phyloP scores from a whole-genome alignment of 169 alveolate species.

The Neospora caninum region DNA sequence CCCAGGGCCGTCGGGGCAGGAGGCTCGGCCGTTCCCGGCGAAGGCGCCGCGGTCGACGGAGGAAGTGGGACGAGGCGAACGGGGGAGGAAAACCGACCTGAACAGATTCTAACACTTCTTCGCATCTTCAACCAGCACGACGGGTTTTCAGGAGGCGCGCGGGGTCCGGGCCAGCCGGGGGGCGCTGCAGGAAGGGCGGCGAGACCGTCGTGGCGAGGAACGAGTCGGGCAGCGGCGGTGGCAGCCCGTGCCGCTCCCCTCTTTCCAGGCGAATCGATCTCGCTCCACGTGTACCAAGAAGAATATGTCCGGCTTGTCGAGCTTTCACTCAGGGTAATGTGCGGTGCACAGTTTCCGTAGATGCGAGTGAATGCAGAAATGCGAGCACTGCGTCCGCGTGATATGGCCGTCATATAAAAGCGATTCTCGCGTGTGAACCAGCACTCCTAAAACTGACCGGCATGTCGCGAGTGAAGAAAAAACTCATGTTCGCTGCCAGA shows the following conservation, averaged over 20 bases:
- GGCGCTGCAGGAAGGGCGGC: neutral
- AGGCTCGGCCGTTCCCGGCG: neutral
- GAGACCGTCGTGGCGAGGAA: neutral
- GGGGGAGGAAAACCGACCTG: neutral
- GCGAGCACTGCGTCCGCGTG: too few relatives aligned
- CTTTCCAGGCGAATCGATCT: slow-evolving; percentile 37
- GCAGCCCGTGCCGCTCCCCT: slow-evolving; percentile 7
- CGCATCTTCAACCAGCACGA: neutral
- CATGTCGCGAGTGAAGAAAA: too few relatives aligned
- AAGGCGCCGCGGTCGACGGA: neutral
- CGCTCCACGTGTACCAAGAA: slow-evolving; percentile 36
- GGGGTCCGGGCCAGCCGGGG: neutral
- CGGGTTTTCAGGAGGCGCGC: neutral
- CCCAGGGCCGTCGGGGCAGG: too few relatives aligned
- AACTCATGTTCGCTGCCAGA: too few relatives aligned
- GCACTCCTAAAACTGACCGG: too few relatives aligned
- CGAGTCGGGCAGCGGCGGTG: neutral
- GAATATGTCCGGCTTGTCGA: slow-evolving; percentile 34
- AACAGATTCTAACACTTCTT: neutral
- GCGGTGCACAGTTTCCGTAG: slow-evolving; percentile 4
- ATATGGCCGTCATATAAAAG: too few relatives aligned
- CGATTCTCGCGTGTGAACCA: too few relatives aligned
- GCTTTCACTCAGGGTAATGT: slow-evolving; percentile 37
- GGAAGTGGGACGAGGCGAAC: neutral
- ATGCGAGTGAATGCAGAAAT: neutral